These are phyloP conservation scores for Geotrichum aggregatum DNA, from an alignment of 1,139 yeast genomes.

Conservation along the genomic window DNA sequence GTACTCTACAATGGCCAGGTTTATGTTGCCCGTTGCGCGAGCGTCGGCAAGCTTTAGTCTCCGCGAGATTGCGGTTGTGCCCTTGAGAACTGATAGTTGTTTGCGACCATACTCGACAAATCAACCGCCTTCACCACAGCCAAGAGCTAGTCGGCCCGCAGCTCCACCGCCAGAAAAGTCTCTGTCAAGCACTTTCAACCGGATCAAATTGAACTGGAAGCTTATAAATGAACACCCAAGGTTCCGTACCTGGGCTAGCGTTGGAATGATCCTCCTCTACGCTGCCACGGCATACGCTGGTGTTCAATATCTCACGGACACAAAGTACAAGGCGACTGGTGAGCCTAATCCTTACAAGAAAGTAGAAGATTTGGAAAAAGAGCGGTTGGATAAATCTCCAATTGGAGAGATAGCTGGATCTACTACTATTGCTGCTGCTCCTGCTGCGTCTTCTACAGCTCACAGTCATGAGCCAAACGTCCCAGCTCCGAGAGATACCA, in stretches of 20 bases:
- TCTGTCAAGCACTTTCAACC: slow-evolving; percentile 13
- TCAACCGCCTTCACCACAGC: background rate
- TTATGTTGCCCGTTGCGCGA: background rate
- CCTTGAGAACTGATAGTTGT: background rate
- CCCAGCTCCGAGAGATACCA: slow-evolving; percentile 73
- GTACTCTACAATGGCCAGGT: background rate
- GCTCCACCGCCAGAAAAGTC: slow-evolving; percentile 10
- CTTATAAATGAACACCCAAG: slow-evolving; percentile 26
- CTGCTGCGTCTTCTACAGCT: background rate
- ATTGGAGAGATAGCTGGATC: slow-evolving; percentile 20
- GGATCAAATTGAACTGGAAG: slow-evolving; percentile 23
- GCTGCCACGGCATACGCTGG: slow-evolving; percentile 33
- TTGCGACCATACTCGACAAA: slow-evolving; percentile 1
- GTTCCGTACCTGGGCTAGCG: slow-evolving; percentile 22
- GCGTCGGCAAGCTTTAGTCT: background rate
- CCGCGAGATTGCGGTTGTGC: too few relatives aligned
- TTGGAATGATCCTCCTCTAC: slow-evolving; percentile 30
- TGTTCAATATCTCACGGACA: slow-evolving; percentile 36
- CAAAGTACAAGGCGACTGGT: slow-evolving; percentile 39
- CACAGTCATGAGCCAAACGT: slow-evolving; percentile 19
- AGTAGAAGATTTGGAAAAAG: slow-evolving; percentile 26
- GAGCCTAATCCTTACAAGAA: slow-evolving; percentile 36
- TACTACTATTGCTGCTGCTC: background rate
- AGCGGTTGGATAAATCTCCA: slow-evolving; percentile 17
- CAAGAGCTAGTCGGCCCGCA: slow-evolving; percentile 9